These are phyloP conservation scores for Neonectria neomacrospora DNA, from an alignment of 2,329 filamentous ascomycete genomes.

Conservation along the genomic window DNA sequence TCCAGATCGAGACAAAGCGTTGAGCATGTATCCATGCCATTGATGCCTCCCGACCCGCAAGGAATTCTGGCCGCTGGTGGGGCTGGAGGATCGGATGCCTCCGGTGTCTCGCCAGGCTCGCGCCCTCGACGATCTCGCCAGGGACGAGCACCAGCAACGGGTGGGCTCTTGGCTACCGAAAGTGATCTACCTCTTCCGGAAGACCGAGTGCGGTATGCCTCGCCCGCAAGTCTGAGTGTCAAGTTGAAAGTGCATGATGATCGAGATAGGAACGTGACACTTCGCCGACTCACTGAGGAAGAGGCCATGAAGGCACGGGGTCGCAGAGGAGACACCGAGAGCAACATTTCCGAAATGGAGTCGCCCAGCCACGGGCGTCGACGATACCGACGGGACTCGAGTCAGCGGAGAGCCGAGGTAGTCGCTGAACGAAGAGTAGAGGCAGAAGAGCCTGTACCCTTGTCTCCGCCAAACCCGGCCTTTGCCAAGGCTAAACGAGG, in stretches of 20 bases:
- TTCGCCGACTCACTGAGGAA: conserved; percentile 70
- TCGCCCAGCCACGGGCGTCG: conserved; percentile 57
- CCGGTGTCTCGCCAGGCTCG: conserved; percentile 47
- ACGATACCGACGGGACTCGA: conserved; percentile 66
- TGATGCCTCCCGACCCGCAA: conserved; percentile 64
- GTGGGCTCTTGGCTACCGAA: conserved; percentile 57
- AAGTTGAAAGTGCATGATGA: conserved; percentile 71
- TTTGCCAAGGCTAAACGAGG: conserved; percentile 63
- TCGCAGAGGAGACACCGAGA: conserved; percentile 61
- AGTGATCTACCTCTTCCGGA: conserved; percentile 54
- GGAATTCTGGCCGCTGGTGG: conserved; percentile 49
- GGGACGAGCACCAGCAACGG: conserved; percentile 55
- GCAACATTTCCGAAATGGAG: conserved; percentile 68
- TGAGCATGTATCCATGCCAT: conserved; percentile 60
- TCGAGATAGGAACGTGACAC: conserved; percentile 68
- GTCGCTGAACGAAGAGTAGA: conserved; percentile 59
- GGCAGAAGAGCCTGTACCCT: conserved; percentile 51
- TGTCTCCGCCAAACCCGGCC: conserved; percentile 67
- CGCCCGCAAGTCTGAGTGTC: conserved; percentile 62
- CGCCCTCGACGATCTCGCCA: conserved; percentile 58
- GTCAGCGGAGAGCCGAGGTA: conserved; percentile 58
- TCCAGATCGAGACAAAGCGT: conserved; percentile 56
- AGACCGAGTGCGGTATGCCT: conserved; percentile 53
- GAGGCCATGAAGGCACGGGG: conserved; percentile 61
- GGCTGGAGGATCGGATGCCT: conserved; percentile 43